Conservation (phyloP, 1,284 basidiomycete genomes). For the Ceratobasidium sp. region DNA sequence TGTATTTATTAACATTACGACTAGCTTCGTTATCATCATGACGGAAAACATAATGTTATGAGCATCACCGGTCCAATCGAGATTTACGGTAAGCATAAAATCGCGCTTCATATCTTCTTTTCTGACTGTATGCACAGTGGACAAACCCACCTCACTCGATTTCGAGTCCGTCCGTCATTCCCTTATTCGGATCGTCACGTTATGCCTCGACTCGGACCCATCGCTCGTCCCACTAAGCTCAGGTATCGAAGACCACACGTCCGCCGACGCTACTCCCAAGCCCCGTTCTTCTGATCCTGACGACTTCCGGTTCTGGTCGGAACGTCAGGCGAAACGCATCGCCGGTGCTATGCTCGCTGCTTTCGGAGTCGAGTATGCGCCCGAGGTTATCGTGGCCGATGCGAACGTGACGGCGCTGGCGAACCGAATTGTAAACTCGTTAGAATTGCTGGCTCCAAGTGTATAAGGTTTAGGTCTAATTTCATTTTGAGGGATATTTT, state of each 20-base stretch:
- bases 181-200: constrained; percentile 81
- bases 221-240: constrained; percentile 79
- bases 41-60: constrained; percentile 97
- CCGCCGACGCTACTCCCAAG: constrained; percentile 39
- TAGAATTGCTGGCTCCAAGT: constrained; percentile 24
- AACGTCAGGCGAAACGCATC: constrained; percentile 89
- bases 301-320: constrained; percentile 95
- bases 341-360: constrained; percentile 80
- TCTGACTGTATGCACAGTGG: constrained; percentile 64
- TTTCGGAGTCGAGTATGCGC: constrained; percentile 88
- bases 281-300: constrained; percentile 76
- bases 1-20: background rate
- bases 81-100: constrained; percentile 79
- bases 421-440: constrained; percentile 69
- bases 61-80: constrained; percentile 85
- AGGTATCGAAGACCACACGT: constrained; percentile 52
- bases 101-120: no score
- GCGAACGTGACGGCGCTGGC: constrained; percentile 90
- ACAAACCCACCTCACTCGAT: constrained; percentile 71
- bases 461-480: background rate
- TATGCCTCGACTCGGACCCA: constrained; percentile 88
- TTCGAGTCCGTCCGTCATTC: constrained; percentile 74
- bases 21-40: constrained; percentile 88
- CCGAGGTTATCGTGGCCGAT: constrained; percentile 92
- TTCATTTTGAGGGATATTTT: no score